These are phyloP conservation scores for Cubamyces sp. DNA, from an alignment of 768 basidiomycete genomes.

Conservation along the genomic window DNA sequence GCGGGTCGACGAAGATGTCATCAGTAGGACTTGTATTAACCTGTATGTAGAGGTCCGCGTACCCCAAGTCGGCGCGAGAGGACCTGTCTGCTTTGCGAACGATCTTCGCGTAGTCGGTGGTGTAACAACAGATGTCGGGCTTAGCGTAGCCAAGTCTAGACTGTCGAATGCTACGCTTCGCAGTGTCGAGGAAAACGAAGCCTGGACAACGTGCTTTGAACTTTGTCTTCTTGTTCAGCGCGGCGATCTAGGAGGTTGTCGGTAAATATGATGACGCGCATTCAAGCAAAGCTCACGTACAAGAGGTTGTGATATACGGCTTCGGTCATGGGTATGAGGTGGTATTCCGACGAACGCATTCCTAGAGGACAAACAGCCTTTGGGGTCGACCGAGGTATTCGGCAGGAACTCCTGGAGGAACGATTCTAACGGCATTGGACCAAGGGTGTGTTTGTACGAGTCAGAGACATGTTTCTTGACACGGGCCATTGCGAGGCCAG, in stretches of 20 bases:
- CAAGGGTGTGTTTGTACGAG: background rate
- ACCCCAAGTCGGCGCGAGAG: slow-evolving; percentile 3
- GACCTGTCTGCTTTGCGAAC: background rate
- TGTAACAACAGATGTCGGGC: slow-evolving; percentile 18
- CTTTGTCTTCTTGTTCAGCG: background rate
- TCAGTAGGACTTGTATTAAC: background rate
- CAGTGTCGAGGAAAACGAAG: slow-evolving; percentile 3
- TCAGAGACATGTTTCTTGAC: background rate
- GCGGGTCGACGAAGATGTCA: slow-evolving; percentile 20
- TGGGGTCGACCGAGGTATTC: background rate
- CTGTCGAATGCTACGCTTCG: background rate
- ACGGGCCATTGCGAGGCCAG: background rate
- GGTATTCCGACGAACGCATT: slow-evolving; percentile 8
- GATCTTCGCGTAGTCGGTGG: background rate
- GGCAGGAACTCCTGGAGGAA: slow-evolving; percentile 8
- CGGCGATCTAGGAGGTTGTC: background rate
- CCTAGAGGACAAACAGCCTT: background rate
- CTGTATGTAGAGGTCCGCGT: slow-evolving; percentile 22
- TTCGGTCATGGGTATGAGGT: background rate
- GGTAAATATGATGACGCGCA: slow-evolving; percentile 26
- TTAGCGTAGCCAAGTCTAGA: background rate
- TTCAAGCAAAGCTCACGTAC: background rate
- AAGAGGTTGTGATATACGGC: background rate
- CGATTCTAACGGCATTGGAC: slow-evolving; percentile 16
- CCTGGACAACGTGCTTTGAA: slow-evolving; percentile 7